phyloP scores from a whole-genome alignment of 225 moss, liverwort and hornwort genomes.

The Neckera pumila region DNA sequence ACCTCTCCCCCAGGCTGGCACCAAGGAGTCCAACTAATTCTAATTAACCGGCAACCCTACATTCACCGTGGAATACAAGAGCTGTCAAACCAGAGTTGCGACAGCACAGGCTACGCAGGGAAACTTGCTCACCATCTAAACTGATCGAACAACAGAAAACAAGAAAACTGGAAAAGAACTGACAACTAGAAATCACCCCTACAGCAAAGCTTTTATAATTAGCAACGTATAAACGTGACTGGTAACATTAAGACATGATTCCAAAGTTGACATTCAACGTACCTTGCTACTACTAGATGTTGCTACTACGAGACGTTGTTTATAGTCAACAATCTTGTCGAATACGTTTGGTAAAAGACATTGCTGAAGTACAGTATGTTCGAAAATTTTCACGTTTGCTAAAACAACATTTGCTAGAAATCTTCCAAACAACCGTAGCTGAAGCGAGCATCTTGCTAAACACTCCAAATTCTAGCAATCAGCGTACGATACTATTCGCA shows the following conservation, averaged over 20 bases:
- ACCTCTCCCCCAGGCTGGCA: not conserved
- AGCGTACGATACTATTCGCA: not conserved
- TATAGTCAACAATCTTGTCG: not conserved
- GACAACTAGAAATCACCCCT: too few relatives aligned
- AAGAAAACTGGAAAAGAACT: not conserved
- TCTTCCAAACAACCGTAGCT: not conserved
- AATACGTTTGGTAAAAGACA: too few relatives aligned
- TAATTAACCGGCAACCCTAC: not conserved
- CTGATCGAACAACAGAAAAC: not conserved
- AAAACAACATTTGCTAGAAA: not conserved
- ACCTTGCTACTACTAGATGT: too few relatives aligned
- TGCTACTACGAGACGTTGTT: too few relatives aligned
- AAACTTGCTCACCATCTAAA: not conserved
- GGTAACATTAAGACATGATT: not conserved
- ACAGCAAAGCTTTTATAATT: not conserved
- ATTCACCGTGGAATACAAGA: not conserved
- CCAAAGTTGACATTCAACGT: not conserved
- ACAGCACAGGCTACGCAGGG: too few relatives aligned
- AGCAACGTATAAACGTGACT: not conserved
- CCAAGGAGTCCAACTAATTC: not conserved
- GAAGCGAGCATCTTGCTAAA: not conserved
- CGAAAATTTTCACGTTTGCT: not conserved
- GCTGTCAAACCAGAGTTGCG: not conserved
- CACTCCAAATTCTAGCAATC: too few relatives aligned
- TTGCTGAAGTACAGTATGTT: not conserved